Conservation (phyloP, 2,329 filamentous ascomycete species). For the Fusarium stilboides region DNA sequence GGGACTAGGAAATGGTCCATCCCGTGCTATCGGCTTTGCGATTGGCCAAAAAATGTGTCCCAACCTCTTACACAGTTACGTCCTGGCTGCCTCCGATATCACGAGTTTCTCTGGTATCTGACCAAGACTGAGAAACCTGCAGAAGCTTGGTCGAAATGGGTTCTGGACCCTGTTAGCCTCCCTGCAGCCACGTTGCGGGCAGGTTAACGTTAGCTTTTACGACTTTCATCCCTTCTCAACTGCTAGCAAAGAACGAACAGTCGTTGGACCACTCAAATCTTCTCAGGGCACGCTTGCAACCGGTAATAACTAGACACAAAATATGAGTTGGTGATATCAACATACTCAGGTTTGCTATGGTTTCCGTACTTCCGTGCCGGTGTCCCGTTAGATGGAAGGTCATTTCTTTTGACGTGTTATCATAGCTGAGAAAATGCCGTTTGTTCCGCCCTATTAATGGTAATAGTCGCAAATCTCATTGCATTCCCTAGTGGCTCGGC, state of each 20-base stretch:
- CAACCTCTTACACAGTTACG: not conserved
- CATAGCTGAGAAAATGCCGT: not conserved
- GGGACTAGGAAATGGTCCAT: not conserved
- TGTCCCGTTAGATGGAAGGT: not conserved
- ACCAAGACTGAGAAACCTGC: not conserved
- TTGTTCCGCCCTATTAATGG: slow-evolving; percentile 7
- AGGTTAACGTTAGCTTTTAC: slow-evolving; percentile 10
- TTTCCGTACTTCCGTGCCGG: slow-evolving; percentile 8
- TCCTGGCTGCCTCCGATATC: slow-evolving; percentile 1
- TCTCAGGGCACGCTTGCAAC: slow-evolving; percentile 21
- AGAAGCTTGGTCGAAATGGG: slow-evolving; percentile 2
- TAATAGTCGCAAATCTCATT: slow-evolving; percentile 23
- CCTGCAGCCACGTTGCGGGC: slow-evolving; percentile 13
- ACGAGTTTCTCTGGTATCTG: slow-evolving; percentile 1
- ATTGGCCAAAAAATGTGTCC: not conserved
- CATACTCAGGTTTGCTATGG: slow-evolving; percentile 5
- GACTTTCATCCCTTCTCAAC: slow-evolving; percentile 4
- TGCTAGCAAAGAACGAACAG: slow-evolving; percentile 1
- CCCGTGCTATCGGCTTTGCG: not conserved
- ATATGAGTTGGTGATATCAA: not conserved
- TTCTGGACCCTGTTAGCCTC: slow-evolving; percentile 22
- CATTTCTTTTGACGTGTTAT: not conserved
- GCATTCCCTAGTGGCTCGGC: slow-evolving; percentile 34
- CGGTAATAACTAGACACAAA: slow-evolving; percentile 1
- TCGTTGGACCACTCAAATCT: slow-evolving; percentile 2